Evolutionary conservation across 1,284 basidiomycete genomes (phyloP).

Genomic region (Phellinidium pouzarii): DNA sequence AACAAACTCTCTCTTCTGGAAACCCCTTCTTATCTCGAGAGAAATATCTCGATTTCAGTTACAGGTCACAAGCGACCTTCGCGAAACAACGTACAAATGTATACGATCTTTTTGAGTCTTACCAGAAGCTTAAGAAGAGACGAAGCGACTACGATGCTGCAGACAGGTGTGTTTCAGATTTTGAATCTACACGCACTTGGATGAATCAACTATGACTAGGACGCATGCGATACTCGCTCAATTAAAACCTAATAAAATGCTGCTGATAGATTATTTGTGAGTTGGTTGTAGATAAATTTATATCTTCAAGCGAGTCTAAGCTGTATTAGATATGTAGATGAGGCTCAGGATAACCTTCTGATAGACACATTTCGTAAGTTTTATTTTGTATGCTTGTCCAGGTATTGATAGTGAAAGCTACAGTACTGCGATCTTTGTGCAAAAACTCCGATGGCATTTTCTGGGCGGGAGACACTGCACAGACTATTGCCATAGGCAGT

Average conservation of each 20-base stretch:
- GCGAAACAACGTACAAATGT: constrained; percentile 40
- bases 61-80: constrained; percentile 49
- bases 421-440: constrained; percentile 57
- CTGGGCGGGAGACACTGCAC: constrained; percentile 77
- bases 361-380: constrained; percentile 55
- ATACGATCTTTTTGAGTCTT: constrained; percentile 51
- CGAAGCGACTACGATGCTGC: constrained; percentile 51
- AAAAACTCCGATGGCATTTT: constrained; percentile 61
- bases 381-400: not conserved
- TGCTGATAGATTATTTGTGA: constrained; percentile 52
- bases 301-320: not conserved
- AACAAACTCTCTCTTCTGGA: constrained; percentile 34
- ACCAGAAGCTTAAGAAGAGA: constrained; percentile 41
- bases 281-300: constrained; percentile 21
- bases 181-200: not conserved
- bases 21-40: constrained; percentile 37
- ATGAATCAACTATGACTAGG: constrained; percentile 23
- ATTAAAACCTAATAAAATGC: constrained; percentile 25
- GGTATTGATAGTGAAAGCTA: not conserved
- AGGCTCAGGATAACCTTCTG: constrained; percentile 65
- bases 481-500: constrained; percentile 67
- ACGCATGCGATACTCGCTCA: constrained; percentile 46
- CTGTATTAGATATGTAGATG: constrained; percentile 57
- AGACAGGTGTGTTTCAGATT: constrained; percentile 40
- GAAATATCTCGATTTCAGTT: constrained; percentile 42